Base-by-base conservation (phyloP, 75 land plant genomes). In the Ceratopteris richardii region DNA sequence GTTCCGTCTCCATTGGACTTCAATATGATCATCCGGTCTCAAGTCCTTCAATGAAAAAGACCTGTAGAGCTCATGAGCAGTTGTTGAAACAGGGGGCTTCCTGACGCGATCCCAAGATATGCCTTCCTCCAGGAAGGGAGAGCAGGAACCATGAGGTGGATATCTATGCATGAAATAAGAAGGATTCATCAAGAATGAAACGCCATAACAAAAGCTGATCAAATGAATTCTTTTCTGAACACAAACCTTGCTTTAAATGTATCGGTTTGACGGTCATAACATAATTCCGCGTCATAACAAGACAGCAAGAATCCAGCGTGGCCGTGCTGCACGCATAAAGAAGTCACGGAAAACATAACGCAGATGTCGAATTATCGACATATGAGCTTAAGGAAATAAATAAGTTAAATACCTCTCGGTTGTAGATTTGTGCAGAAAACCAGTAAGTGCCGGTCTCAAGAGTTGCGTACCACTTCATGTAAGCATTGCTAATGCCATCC, bases 1-100 rank as follows among this genome's bases (percentile, higher is more conserved):
- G 60, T 64, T 78, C 57, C 79, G 60, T 57, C 80, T 70, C 80
- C 80, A 78, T 37, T 78, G 80, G 39, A 78, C 79, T 48, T 78
- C 80, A 13, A 78, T 50, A 46, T 78, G 78, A 43, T 78, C 80
- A n/a, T 73, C 79, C 27, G 80, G 80, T 21, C 58, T 51, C 51
- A 78, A 44, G 17, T 69, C 67, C 18, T 68, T 52, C 30, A 78
- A 57, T 33, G 77, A 75, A 40, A 64, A 60, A 41, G 80, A 78
- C 17, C 52, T 46, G 27, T 75, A 70, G 42, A 78, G 80, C 17
- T 74, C 79, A 42, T 69, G 72, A 23, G 80, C 80, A 22, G 79
- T 61, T 2, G 78, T 75, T 30, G 78, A 67, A 29, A 69, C 29
- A 7, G 80, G 80, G 18, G 80, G 73, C 18, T 79, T 63, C 13